Base-by-base conservation (phyloP, 1,284 basidiomycete genomes). In the Psilocybe mexicana region DNA sequence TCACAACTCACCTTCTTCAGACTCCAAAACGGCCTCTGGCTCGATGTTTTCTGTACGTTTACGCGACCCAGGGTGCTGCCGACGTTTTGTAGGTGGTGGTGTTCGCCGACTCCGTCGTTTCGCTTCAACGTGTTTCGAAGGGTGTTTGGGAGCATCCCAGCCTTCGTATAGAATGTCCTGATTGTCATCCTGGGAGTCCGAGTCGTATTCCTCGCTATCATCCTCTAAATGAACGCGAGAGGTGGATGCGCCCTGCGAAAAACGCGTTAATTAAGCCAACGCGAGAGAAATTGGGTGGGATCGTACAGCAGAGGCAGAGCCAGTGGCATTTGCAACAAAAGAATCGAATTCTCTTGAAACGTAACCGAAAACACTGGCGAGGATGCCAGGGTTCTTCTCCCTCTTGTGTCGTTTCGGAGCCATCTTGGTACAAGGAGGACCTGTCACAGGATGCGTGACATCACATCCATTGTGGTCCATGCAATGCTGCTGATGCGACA, bases 331-430 rank as follows among this genome's bases (percentile, higher is more conserved):
- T 40, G 79, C 72, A 18, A 90, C 78, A 69, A 91, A 91, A 12
- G 85, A 85, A 49, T 84, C 84, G 30, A 91, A 66, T 69, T 91
- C 88, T 46, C 82, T 76, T n/a, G 88, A 82, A 3, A 91, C 81
- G 67, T 85, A 88, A 67, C 72, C 80, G 64, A 90, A 78, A 6
- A 90, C 85, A 61, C 82, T 83, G 4, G 86, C 83, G 43, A 91
- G 66, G 10, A 90, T 65, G 54, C 87, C 81, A 45, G 74, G 64
- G 43, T 65, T 59, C 23, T 52, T 43, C 25, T 55, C 23, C 47
- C 52, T 45, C n/a, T 44, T 33, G 11, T 58, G 18, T 10, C 57
- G 61, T 62, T 61, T 57, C 58, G 59, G 65, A 45, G 61, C 47
- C 61, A 63, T 64, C 52, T 28, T 28, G 42, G 49, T 33, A 54